Base-by-base conservation (phyloP, 331 rosid genomes). In the Prunus yedoensis region DNA sequence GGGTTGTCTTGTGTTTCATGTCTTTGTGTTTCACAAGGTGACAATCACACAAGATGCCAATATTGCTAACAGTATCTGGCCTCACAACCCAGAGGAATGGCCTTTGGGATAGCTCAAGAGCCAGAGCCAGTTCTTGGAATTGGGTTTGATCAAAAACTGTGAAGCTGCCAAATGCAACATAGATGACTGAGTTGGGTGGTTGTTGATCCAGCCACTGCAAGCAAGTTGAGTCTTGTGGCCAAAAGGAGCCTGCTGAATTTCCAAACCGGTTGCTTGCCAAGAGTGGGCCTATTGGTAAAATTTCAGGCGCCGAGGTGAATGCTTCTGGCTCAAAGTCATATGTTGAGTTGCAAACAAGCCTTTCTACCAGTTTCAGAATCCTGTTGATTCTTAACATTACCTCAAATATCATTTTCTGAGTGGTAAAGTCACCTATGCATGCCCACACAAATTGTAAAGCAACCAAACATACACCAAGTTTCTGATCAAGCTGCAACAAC, bases 331-430 rank as follows among this genome's bases (percentile, higher is more conserved):
- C 88, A 52, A 84, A 75, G 6, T 71, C 78, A 73, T 74, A 65
- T 21, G 77, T n/a, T 64, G 90, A 87, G 79, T 89, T 87, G 88
- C 88, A 76, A n/a, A 87, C 79, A n/a, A 87, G 70, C 89, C 91
- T 71, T 14, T 87, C 79, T 46, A 79, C 71, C 32, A 16, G 35
- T 27, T 83, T 10, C 57, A 70, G 56, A 25, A 70, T 64, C 15
- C 73, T 35, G 27, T 45, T 83, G 72, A 58, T 76, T 60, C 76
- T 71, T 67, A 73, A 1, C 83, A 80, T 63, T 1, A 75, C 71
- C 35, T 89, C 76, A 45, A 89, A 87, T 67, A 85, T 59, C 15
- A 70, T 68, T 70, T 78, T 82, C 71, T 82, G 88, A 38, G 81
- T n/a, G 11, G 69, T 46, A 61, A 20, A 14, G 76, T 84, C 80